phyloP scores from a whole-genome alignment of 176 grass and related monocot genomes.

The Ananas comosus region DNA sequence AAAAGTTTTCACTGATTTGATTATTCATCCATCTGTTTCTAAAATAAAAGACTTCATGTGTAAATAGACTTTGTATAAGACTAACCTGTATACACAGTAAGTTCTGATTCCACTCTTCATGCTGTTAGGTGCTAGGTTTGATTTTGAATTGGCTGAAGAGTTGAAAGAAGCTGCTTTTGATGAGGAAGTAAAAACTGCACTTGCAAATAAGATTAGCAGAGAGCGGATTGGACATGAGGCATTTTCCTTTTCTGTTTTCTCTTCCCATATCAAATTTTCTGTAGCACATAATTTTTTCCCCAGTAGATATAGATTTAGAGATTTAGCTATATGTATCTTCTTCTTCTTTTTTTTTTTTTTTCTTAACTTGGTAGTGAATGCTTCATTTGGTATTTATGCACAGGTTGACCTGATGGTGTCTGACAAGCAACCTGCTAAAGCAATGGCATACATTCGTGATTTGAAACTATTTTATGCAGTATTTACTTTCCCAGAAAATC shows the following conservation, averaged over 20 bases:
- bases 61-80: too few relatives aligned
- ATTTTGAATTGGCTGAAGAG: slow-evolving; percentile 70
- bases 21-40: too few relatives aligned
- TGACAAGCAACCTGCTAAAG: slow-evolving; percentile 65
- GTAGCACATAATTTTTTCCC: background rate
- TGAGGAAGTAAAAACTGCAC: slow-evolving; percentile 67
- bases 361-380: background rate
- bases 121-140: slow-evolving; percentile 75
- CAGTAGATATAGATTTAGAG: background rate
- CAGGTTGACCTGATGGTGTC: slow-evolving; percentile 95
- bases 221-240: slow-evolving; percentile 92
- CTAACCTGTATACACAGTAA: too few relatives aligned
- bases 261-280: background rate
- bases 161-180: slow-evolving; percentile 79
- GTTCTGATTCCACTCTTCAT: too few relatives aligned
- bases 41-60: too few relatives aligned
- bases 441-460: slow-evolving; percentile 53
- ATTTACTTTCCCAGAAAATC: slow-evolving; percentile 66
- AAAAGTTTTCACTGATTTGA: too few relatives aligned
- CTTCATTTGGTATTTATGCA: background rate
- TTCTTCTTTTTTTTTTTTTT: slow-evolving; percentile 2
- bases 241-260: slow-evolving; percentile 12
- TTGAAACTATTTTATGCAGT: slow-evolving; percentile 79
- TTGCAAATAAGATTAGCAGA: slow-evolving; percentile 85
- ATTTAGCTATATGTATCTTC: slow-evolving; percentile 15